Percentiles rank a stretch among this genome's conserved stretches.
These are phyloP conservation scores for Ophiostoma piceae DNA, from an alignment of 2,329 filamentous ascomycete species.

Conservation along the genomic window DNA sequence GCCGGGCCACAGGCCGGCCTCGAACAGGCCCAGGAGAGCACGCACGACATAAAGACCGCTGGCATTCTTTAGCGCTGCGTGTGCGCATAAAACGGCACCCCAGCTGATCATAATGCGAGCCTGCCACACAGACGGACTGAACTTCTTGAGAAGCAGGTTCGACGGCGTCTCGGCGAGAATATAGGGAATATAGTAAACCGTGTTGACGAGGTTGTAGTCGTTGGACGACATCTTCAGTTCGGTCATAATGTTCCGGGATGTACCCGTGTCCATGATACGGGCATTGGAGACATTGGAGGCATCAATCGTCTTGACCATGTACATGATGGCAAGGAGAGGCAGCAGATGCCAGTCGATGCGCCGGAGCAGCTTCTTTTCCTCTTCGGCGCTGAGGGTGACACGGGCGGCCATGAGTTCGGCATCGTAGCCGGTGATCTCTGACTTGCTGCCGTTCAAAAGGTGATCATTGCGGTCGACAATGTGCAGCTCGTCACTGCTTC, in stretches of 20 bases:
- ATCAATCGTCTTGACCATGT: conserved; percentile 27
- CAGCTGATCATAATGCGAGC: conserved; percentile 65
- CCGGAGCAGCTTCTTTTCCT: conserved; percentile 26
- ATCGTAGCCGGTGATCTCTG: conserved; percentile 21
- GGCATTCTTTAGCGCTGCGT: conserved; percentile 48
- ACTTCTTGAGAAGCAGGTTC: conserved; percentile 68
- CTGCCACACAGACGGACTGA: conserved; percentile 69
- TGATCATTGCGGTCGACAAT: conserved; percentile 2
- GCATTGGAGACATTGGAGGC: conserved; percentile 37
- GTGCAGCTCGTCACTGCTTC: conserved; percentile 1
- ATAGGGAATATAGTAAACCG: conserved; percentile 56
- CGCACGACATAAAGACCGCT: conserved; percentile 45
- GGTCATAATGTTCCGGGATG: conserved; percentile 39
- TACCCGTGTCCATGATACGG: conserved; percentile 41
- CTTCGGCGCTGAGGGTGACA: conserved; percentile 20
- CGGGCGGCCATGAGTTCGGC: conserved; percentile 21
- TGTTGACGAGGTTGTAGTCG: conserved; percentile 39
- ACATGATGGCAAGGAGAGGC: conserved; percentile 25
- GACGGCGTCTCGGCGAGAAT: conserved; percentile 70
- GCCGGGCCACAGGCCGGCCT: conserved; percentile 62
- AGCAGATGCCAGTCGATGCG: conserved; percentile 25
- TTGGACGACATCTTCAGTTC: conserved; percentile 39
- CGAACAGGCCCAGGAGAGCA: conserved; percentile 58
- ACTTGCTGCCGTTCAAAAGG: neutral
- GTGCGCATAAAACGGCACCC: conserved; percentile 47